A percentile compares a stretch with the other conserved stretches of the same genome.
Conservation (phyloP, 768 basidiomycete genomes). For the Pleurotus sapidus region DNA sequence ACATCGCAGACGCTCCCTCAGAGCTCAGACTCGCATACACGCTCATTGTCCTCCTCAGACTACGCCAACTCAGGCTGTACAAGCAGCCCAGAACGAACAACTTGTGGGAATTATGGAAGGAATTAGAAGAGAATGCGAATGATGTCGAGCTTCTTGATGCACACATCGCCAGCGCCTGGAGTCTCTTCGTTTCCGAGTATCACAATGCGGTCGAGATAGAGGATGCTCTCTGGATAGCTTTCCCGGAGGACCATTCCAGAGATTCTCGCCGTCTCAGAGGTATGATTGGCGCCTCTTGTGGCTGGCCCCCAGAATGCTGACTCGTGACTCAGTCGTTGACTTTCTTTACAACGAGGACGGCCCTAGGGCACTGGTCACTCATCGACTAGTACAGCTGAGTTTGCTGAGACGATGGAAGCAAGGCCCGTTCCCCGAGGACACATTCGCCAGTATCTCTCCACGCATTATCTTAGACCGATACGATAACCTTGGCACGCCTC, state of each 20-base stretch:
- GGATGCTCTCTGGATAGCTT: constrained; percentile 45
- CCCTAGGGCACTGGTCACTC: constrained; percentile 34
- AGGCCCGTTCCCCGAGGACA: constrained; percentile 11
- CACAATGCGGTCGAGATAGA: constrained; percentile 40
- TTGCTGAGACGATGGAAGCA: constrained; percentile 38
- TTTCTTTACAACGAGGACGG: constrained; percentile 28
- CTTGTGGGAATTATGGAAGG: neutral
- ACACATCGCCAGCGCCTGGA: constrained; percentile 34
- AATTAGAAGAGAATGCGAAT: constrained; percentile 11
- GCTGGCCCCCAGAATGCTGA: neutral
- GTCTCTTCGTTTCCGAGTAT: constrained; percentile 36
- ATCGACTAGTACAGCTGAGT: constrained; percentile 38
- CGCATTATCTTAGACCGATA: constrained; percentile 20
- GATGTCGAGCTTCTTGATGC: constrained; percentile 30
- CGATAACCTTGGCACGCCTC: constrained; percentile 40
- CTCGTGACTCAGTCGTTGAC: constrained; percentile 35
- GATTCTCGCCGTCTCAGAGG: neutral
- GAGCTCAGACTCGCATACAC: constrained; percentile 22
- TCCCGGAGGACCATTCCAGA: constrained; percentile 28
- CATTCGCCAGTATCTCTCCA: constrained; percentile 5
- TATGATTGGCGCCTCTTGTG: neutral
- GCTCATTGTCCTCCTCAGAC: constrained; percentile 30
- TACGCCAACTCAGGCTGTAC: constrained; percentile 22
- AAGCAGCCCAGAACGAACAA: constrained; percentile 23
- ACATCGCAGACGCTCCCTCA: constrained; percentile 13